A percentile compares a stretch with the other conserved stretches of the same genome.
These are phyloP conservation scores for Eutrema salsugineum DNA, from an alignment of 441 rosid species.

Conservation along the genomic window DNA sequence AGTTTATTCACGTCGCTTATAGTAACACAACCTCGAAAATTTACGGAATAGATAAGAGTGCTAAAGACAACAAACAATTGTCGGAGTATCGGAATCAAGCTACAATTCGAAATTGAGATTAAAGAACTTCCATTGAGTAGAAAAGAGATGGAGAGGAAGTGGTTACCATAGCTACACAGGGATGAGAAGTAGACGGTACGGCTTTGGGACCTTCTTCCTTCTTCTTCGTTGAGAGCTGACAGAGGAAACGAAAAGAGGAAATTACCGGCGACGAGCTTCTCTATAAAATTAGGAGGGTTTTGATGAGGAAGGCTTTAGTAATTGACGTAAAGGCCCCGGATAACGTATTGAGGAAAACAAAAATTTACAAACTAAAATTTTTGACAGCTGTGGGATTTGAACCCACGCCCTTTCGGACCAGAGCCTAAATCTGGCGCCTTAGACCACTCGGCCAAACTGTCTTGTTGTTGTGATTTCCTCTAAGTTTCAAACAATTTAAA, in stretches of 20 bases:
- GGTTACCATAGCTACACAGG: slow-evolving; percentile 7
- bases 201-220: slow-evolving; percentile 5
- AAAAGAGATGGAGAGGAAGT: background rate
- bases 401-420: slow-evolving; percentile 99
- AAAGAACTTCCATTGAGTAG: background rate
- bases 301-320: background rate
- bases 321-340: slow-evolving; percentile 10
- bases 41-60: background rate
- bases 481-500: no score
- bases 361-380: background rate
- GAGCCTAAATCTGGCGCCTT: slow-evolving; percentile 99
- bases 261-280: background rate
- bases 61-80: background rate
- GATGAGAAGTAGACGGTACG: background rate
- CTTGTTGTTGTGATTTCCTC: background rate
- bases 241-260: background rate
- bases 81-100: background rate
- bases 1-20: no score
- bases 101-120: background rate
- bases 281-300: slow-evolving; percentile 22
- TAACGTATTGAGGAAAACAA: background rate
- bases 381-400: slow-evolving; percentile 98
- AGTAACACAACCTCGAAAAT: background rate
- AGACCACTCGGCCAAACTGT: slow-evolving; percentile 99
- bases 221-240: slow-evolving; percentile 10